A percentile compares a stretch with the other conserved stretches of the same genome.
phyloP scores from a whole-genome alignment of 2,329 filamentous ascomycete species.

The Cladosporium sp. region DNA sequence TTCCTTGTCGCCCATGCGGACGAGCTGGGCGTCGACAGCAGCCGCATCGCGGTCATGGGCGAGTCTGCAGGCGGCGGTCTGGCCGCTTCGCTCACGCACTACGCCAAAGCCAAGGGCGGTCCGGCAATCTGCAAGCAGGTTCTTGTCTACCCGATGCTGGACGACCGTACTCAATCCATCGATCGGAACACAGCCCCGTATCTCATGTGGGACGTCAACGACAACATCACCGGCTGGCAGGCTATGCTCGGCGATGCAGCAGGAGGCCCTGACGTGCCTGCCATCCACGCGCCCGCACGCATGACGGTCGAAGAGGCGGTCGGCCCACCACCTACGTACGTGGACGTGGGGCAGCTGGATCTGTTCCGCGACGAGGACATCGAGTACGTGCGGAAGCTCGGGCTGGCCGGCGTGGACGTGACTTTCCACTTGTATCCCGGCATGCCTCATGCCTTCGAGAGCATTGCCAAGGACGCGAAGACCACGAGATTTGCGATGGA shows the following conservation, averaged over 20 bases:
- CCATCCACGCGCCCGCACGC: constrained; percentile 34
- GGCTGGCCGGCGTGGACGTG: constrained; percentile 35
- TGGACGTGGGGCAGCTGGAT: constrained; percentile 41
- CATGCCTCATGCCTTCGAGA: constrained; percentile 37
- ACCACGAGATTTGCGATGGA: constrained; percentile 9
- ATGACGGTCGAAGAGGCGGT: constrained; percentile 27
- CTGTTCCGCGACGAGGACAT: constrained; percentile 39
- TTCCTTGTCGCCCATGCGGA: constrained; percentile 35
- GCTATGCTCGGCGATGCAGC: constrained; percentile 33
- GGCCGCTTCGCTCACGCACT: constrained; percentile 34
- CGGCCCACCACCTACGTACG: constrained; percentile 39
- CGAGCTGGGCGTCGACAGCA: constrained; percentile 37
- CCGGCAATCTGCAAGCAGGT: constrained; percentile 36
- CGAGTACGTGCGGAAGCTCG: constrained; percentile 36
- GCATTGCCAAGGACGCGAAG: constrained; percentile 15
- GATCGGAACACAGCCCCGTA: constrained; percentile 29
- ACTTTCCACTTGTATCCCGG: constrained; percentile 43
- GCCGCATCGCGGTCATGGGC: constrained; percentile 37
- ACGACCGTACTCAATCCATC: constrained; percentile 34
- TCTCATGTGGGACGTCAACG: constrained; percentile 32
- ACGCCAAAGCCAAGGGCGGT: constrained; percentile 24
- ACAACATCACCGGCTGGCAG: constrained; percentile 39
- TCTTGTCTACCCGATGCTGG: constrained; percentile 44
- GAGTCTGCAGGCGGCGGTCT: constrained; percentile 40
- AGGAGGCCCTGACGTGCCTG: constrained; percentile 30